These are phyloP conservation scores for Eucalyptus marginata DNA, from an alignment of 345 rosid genomes.

Conservation along the genomic window DNA sequence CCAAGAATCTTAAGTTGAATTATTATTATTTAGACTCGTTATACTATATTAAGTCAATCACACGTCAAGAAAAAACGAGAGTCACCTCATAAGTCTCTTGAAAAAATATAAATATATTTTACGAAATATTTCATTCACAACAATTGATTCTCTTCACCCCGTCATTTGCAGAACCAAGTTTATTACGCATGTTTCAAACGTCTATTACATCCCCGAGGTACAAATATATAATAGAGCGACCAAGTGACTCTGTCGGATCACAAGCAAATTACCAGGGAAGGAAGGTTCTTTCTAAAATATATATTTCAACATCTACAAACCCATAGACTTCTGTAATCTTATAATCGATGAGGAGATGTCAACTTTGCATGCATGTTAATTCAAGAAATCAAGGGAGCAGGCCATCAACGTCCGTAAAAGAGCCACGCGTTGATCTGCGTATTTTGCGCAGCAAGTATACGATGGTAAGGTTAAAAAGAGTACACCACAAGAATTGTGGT, in stretches of 20 bases:
- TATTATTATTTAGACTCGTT: neutral
- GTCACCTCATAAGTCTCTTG: neutral
- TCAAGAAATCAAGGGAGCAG: neutral
- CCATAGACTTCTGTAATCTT: neutral
- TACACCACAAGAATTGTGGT: constrained; percentile 9
- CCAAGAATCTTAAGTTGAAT: neutral
- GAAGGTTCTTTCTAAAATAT: neutral
- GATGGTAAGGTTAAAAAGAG: neutral
- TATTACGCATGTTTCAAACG: neutral
- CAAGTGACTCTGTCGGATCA: neutral
- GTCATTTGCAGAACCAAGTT: neutral
- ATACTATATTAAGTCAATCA: neutral
- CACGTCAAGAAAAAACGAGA: neutral
- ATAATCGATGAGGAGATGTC: neutral
- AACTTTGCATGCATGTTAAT: neutral
- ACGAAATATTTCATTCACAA: neutral
- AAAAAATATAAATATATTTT: neutral
- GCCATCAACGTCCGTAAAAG: neutral
- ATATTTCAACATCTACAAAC: neutral
- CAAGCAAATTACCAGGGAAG: neutral
- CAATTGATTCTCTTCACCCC: neutral
- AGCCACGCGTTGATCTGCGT: neutral
- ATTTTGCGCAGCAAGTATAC: neutral
- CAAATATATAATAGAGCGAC: neutral
- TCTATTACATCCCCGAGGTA: neutral